Conservation (phyloP, 139 green algal species). For the Chlorella ohadii region DNA sequence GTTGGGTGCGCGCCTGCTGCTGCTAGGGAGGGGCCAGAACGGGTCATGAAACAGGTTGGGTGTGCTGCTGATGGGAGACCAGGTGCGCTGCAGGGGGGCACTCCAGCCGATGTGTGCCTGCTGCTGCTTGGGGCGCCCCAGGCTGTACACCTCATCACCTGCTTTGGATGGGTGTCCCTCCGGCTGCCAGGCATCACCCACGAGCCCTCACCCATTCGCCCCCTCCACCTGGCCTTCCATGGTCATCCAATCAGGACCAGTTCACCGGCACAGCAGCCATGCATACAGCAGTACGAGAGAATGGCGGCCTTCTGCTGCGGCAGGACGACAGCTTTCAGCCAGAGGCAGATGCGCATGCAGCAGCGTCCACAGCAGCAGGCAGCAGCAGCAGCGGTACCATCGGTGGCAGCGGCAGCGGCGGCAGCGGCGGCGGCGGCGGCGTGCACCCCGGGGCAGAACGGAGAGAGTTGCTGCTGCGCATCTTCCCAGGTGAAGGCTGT, state of each 20-base stretch:
- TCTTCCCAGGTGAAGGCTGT: constrained; percentile 14
- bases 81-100: too few relatives aligned
- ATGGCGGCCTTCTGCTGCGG: constrained; percentile 5
- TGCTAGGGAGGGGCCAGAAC: too few relatives aligned
- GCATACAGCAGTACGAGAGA: neutral
- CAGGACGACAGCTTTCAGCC: constrained; percentile 25
- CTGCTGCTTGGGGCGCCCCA: too few relatives aligned
- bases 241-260: constrained; percentile 29
- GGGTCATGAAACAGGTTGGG: too few relatives aligned
- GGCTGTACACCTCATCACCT: too few relatives aligned
- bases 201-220: too few relatives aligned
- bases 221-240: too few relatives aligned
- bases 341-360: neutral
- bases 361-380: neutral
- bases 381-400: neutral
- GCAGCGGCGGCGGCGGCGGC: neutral
- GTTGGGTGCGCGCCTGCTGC: too few relatives aligned
- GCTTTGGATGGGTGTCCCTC: too few relatives aligned
- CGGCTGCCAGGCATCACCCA: too few relatives aligned
- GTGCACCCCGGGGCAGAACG: neutral
- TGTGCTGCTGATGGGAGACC: too few relatives aligned
- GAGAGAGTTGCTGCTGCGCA: constrained; percentile 23
- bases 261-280: constrained; percentile 21
- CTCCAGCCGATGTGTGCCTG: too few relatives aligned
- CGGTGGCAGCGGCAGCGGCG: neutral